Conservation (phyloP, 768 basidiomycete species). For the Boletus fagicola region DNA sequence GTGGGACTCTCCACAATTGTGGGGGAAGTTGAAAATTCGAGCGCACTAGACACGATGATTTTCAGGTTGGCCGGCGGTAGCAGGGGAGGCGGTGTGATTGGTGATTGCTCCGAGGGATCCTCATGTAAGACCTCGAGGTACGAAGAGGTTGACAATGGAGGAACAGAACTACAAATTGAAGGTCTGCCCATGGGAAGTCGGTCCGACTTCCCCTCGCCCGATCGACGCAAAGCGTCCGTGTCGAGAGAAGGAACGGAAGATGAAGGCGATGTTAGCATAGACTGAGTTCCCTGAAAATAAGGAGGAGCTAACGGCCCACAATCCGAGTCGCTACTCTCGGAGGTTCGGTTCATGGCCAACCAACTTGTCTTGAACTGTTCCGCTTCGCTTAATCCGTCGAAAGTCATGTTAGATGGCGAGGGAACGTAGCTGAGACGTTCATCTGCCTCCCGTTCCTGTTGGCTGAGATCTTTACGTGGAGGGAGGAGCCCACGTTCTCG, state of each 20-base stretch:
- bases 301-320: neutral
- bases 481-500: slow-evolving; percentile 60
- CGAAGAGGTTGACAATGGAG: slow-evolving; percentile 26
- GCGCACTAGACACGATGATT: slow-evolving; percentile 22
- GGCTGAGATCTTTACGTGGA: slow-evolving; percentile 36
- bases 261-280: neutral
- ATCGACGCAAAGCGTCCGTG: neutral
- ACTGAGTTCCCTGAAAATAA: neutral
- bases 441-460: slow-evolving; percentile 42
- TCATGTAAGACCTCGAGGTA: slow-evolving; percentile 31
- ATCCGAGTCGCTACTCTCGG: slow-evolving; percentile 28
- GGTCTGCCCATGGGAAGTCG: slow-evolving; percentile 14
- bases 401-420: slow-evolving; percentile 23
- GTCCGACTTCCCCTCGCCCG: slow-evolving; percentile 18
- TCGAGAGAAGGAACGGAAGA: slow-evolving; percentile 5
- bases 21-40: slow-evolving; percentile 7
- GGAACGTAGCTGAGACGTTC: slow-evolving; percentile 40
- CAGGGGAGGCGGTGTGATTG: slow-evolving; percentile 12
- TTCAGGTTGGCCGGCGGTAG: neutral
- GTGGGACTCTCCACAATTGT: slow-evolving; percentile 23
- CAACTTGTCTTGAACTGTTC: slow-evolving; percentile 53
- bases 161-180: slow-evolving; percentile 22
- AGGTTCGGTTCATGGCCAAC: slow-evolving; percentile 41
- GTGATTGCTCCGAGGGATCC: slow-evolving; percentile 26
- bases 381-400: slow-evolving; percentile 42